Base-by-base conservation (phyloP, 2,329 filamentous ascomycete species). In the Nigrospora osmanthi region DNA sequence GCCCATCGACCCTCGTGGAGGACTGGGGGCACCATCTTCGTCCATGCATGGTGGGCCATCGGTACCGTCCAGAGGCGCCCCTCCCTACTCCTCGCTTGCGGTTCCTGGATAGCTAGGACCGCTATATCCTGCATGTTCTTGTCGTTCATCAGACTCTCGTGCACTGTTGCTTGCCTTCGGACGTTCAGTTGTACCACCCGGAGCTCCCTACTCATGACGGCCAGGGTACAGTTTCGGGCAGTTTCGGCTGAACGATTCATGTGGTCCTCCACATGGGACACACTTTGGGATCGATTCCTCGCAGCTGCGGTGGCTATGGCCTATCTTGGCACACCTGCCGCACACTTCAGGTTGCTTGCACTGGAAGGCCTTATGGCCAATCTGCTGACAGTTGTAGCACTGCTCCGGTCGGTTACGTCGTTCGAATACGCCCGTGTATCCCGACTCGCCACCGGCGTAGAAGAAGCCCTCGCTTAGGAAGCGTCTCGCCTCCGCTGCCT, bases 361-460 rank as follows among this genome's bases (percentile, higher is more conserved):
- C 35, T 59, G 41, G 44, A 52, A 56, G 12, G 52, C 54, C 43
- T 59, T 61, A 36, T 59, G 47, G n/a, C 51, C 46, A 33, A 59
- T 53, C 43, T 58, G 44, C 48, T 61, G 49, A 43, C 52, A 62
- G 35, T 60, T 61, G 39, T 58, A 62, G 43, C 49, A 63, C 53
- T 61, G 48, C 30, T 51, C 45, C 32, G 53, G 55, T 11, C 36
- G 36, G 16, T 38, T 23, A 40, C 53, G 50, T 16, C 44, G 51
- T 44, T 58, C 47, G 35, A 57, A 58, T 11, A 42, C 13, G 14
- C 40, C 40, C 9, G 49, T 51, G 28, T 40, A 39, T 6, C 49
- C 54, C 14, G 53, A 57, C 42, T 53, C 46, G 28, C 52, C 49
- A 43, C 47, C 52, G 3, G 45, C 48, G 38, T 54, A 47, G 43